Conservation (phyloP, 2,329 filamentous ascomycete genomes). For the Cercospora zeina region DNA sequence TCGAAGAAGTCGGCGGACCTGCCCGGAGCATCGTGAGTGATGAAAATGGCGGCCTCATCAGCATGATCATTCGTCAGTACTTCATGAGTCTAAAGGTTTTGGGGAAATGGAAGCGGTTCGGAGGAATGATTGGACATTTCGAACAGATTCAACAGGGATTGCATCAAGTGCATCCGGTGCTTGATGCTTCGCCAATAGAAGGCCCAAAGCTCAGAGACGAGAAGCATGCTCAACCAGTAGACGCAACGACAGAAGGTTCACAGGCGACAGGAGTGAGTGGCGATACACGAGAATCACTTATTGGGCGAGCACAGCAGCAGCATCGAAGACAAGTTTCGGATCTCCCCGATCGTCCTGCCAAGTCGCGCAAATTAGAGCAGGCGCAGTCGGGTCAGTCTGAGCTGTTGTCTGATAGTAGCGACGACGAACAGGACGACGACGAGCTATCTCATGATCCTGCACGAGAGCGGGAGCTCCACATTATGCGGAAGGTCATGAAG, state of each 20-base stretch:
- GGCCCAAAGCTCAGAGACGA: conserved; percentile 1
- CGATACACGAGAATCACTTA: conserved; percentile 22
- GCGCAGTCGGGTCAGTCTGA: conserved; percentile 12
- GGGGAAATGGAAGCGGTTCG: conserved; percentile 74
- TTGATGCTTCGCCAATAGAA: conserved; percentile 29
- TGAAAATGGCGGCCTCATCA: conserved; percentile 84
- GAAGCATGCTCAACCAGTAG: conserved; percentile 16
- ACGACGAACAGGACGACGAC: conserved; percentile 41
- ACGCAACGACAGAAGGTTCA: conserved; percentile 21
- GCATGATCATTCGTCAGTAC: conserved; percentile 83
- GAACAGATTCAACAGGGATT: conserved; percentile 62
- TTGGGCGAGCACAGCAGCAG: conserved; percentile 26
- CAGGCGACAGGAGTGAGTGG: conserved; percentile 10
- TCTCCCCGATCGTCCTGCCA: conserved; percentile 21
- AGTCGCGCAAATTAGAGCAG: conserved; percentile 15
- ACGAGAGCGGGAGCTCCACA: conserved; percentile 56
- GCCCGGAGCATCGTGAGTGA: conserved; percentile 79
- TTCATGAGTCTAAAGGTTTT: conserved; percentile 83
- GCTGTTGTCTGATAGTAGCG: conserved; percentile 39
- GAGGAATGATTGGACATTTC: conserved; percentile 67
- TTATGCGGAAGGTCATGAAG: conserved; percentile 67
- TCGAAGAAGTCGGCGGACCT: conserved; percentile 71
- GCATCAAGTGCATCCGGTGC: conserved; percentile 50
- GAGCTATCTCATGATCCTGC: conserved; percentile 52
- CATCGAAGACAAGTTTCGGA: conserved; percentile 20